Base-by-base conservation (phyloP, 192 early-diverging fungal genomes). In the Coemansia sp. region DNA sequence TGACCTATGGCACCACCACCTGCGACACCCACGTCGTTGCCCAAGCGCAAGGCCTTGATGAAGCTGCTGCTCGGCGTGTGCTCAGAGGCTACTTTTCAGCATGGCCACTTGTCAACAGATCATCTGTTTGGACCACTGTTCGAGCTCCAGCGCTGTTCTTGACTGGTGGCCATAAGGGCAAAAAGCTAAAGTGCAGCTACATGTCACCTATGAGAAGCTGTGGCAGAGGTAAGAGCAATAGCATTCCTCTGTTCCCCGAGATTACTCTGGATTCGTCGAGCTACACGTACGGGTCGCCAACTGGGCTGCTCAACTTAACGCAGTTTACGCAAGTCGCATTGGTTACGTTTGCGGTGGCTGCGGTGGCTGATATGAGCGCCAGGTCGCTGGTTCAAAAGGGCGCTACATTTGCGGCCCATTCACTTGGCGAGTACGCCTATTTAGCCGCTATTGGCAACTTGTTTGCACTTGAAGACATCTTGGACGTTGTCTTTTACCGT, bases 131-230 rank as follows among this genome's bases (percentile, higher is more conserved):
- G 41, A 11, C 41, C 6, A 21, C 7, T 43, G 41, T 17, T 21
- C 8, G 15, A 3, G 1, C 4, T 19, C 56, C 70, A 14, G 63
- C 56, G 0, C 56, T 76, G 8, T 40, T 85, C 35, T 82, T 95
- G 53, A 95, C 95, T 84, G 95, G 93, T 54, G 95, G 95, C 53
- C 93, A 98, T 70, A 91, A n/a, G n/a, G 94, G 94, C 63, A 85
- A 87, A 42, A 80, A 83, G 18, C 89, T 96, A 53, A 88, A 90
- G 61, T 70, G 81, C 56, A 87, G 87, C 80, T 96, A 93, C 82
- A 84, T 86, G 80, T 53, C 52, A 0, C 52, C 34, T 10, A 15
- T 9, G 32, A 53, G 32, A 34, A n/a, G n/a, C n/a, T 19, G 52
- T 9, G 6, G 18, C 27, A 32, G 52, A 3, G 33, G 5, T 3